Conservation (phyloP, 768 basidiomycete genomes). For the Mycena olivaceomarginata region DNA sequence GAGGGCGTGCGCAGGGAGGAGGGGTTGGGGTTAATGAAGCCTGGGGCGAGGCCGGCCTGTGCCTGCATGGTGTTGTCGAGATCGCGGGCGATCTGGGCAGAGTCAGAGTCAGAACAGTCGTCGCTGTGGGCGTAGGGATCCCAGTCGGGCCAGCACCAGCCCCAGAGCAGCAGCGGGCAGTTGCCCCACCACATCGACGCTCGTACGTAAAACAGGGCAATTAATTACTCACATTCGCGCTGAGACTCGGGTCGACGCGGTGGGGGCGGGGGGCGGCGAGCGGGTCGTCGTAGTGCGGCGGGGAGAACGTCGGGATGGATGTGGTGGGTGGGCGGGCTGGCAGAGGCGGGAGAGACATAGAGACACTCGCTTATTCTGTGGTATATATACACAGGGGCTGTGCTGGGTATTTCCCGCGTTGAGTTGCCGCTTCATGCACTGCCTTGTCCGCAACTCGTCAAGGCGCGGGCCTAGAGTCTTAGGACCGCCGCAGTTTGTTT, state of each 20-base stretch:
- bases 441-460: too few relatives aligned
- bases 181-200: slow-evolving; percentile 31
- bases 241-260: slow-evolving; percentile 74
- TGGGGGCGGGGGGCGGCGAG: slow-evolving; percentile 82
- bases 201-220: slow-evolving; percentile 27
- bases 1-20: too few relatives aligned
- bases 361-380: too few relatives aligned
- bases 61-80: slow-evolving; percentile 61
- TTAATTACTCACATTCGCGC: slow-evolving; percentile 74
- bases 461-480: too few relatives aligned
- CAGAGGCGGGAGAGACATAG: too few relatives aligned
- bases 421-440: too few relatives aligned
- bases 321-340: too few relatives aligned
- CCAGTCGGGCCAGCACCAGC: slow-evolving; percentile 46
- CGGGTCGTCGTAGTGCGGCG: slow-evolving; percentile 72
- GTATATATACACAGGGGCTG: too few relatives aligned
- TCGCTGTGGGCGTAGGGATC: slow-evolving; percentile 23
- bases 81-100: slow-evolving; percentile 75
- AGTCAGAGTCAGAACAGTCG: background rate
- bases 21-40: slow-evolving; percentile 27
- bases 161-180: slow-evolving; percentile 44
- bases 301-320: slow-evolving; percentile 7
- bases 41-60: slow-evolving; percentile 28
- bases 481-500: too few relatives aligned
- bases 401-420: too few relatives aligned